Conservation (phyloP, 1,284 basidiomycete genomes). For the Spongiforma sp. region DNA sequence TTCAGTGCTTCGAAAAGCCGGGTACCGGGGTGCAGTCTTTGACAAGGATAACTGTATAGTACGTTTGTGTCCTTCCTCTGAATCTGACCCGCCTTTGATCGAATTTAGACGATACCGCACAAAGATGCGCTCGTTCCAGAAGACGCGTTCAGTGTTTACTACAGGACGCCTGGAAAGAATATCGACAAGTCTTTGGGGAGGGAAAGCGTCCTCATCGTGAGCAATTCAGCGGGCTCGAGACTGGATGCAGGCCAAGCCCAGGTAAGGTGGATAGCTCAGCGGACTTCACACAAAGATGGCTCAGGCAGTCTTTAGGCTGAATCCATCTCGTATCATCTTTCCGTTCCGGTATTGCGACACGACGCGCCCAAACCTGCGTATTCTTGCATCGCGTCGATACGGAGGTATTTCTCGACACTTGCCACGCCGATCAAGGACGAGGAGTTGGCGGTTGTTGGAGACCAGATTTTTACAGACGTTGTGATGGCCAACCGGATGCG, state of each 20-base stretch:
- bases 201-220: slow-evolving; percentile 89
- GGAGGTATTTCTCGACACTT: slow-evolving; percentile 54
- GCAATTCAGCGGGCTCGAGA: slow-evolving; percentile 89
- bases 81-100: background rate
- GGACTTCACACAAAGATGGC: background rate
- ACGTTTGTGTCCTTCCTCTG: slow-evolving; percentile 29
- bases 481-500: slow-evolving; percentile 83
- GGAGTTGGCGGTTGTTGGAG: slow-evolving; percentile 84
- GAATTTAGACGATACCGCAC: slow-evolving; percentile 75
- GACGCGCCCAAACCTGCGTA: slow-evolving; percentile 65
- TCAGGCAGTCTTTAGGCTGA: slow-evolving; percentile 65
- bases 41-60: slow-evolving; percentile 99
- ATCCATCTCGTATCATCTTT: slow-evolving; percentile 78
- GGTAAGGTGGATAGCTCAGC: slow-evolving; percentile 47
- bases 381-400: slow-evolving; percentile 56
- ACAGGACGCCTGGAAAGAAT: slow-evolving; percentile 81
- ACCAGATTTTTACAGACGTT: slow-evolving; percentile 91
- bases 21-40: slow-evolving; percentile 88
- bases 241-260: slow-evolving; percentile 83
- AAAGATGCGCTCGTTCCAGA: slow-evolving; percentile 70
- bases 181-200: slow-evolving; percentile 75
- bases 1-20: slow-evolving; percentile 73
- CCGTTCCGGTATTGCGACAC: slow-evolving; percentile 86
- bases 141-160: slow-evolving; percentile 15
- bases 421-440: slow-evolving; percentile 53